Base-by-base conservation (phyloP, 2,329 filamentous ascomycete species). In the Colletotrichum coccodes region DNA sequence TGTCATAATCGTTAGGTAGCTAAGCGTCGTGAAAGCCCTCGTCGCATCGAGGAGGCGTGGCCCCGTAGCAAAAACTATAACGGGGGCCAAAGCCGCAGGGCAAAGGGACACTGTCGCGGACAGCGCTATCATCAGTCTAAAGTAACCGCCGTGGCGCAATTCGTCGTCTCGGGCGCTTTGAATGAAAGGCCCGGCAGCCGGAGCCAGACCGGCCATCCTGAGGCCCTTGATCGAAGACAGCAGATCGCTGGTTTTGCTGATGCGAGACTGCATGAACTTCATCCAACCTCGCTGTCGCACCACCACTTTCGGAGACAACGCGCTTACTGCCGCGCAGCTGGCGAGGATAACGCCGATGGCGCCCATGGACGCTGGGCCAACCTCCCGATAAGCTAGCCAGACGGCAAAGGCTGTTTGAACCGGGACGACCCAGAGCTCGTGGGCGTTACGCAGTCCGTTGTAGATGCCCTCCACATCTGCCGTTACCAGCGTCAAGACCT, bases 281-380 rank as follows among this genome's bases (percentile, higher is more conserved):
- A 73, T 71, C 74, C 73, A 75, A 30, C 34, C 53, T 3, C 74
- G 74, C 70, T 81, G 79, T 23, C 76, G 73, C 16, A 73, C 66
- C 64, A 77, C 78, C 2, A 79, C 74, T 32, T 76, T 71, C 40
- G 74, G 75, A 1, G 76, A 76, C 2, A 66, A 5, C 2, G 30
- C 21, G 8, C 30, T n/a, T 4, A 56, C 60, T 16, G 23, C 38
- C 11, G 70, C 30, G 2, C 72, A 71, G 23, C 74, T 76, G 2
- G 74, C 4, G 9, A 82, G 53, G 0, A 85, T 82, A 3, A 86
- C 76, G 0, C 80, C 78, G 6, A 89, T 77, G 0, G 86, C 85
- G 0, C 83, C 81, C 0, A 82, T 73, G 44, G 85, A 88, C 0
- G 85, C 84, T 0, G 78, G 75, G 0, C 86, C 85, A 1, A 89